These are phyloP conservation scores for Chromosphaera perkinsii DNA, from an alignment of 208 protist species.

Conservation along the genomic window DNA sequence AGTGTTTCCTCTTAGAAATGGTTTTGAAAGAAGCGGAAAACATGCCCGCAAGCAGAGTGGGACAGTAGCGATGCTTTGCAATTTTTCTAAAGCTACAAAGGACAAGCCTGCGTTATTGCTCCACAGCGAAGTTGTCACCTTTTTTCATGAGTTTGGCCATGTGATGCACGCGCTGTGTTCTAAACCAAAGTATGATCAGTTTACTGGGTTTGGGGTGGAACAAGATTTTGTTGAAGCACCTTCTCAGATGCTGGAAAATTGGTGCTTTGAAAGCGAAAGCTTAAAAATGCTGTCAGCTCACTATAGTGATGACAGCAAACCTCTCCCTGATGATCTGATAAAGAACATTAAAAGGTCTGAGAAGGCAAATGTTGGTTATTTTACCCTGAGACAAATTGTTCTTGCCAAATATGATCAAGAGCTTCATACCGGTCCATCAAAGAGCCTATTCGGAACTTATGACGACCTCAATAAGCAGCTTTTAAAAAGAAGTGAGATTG, in stretches of 20 bases:
- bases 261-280: slow-evolving; percentile 44
- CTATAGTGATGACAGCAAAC: slow-evolving; percentile 32
- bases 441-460: not conserved
- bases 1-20: slow-evolving; percentile 32
- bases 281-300: slow-evolving; percentile 34
- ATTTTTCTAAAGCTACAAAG: slow-evolving; percentile 46
- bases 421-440: not conserved
- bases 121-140: slow-evolving; percentile 54
- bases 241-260: slow-evolving; percentile 54
- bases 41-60: slow-evolving; percentile 28
- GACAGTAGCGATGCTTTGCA: slow-evolving; percentile 37
- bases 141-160: slow-evolving; percentile 61
- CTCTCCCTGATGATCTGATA: slow-evolving; percentile 38
- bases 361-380: slow-evolving; percentile 17
- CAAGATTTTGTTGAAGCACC: slow-evolving; percentile 57
- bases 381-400: slow-evolving; percentile 46
- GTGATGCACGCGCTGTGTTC: slow-evolving; percentile 50
- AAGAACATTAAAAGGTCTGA: slow-evolving; percentile 4
- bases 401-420: slow-evolving; percentile 33
- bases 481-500: not conserved
- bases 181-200: slow-evolving; percentile 31
- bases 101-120: slow-evolving; percentile 43
- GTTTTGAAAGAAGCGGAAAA: slow-evolving; percentile 12
- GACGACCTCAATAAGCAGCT: not conserved
- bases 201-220: slow-evolving; percentile 41